Evolutionary conservation across 257 asterid species (phyloP), one percentile per base, ranked within the genome.

Genomic region (Verbena officinalis): DNA sequence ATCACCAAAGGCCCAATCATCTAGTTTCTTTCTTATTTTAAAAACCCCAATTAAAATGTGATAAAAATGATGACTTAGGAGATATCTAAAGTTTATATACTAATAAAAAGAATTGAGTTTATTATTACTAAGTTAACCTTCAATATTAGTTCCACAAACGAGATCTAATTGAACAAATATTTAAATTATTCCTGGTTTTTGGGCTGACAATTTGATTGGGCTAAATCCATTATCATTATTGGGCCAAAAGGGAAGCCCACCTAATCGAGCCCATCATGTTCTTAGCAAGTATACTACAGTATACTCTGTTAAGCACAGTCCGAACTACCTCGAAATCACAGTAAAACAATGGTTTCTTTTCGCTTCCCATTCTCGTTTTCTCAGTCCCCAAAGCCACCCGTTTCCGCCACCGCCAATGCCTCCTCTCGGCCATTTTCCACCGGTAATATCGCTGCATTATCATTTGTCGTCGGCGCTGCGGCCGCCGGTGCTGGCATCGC

Each of bases 301-400:
- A 64, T 9, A 15, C 21, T 6, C 45, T 36, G 13, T 8, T 13
- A 48, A 71, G n/a, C 67, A 51, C 73, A 52, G 74, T 72, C 36
- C 0, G 43, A 24, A 36, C 55, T 21, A 20, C 60, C 61, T 62
- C 45, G 33, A 13, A 69, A 46, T 65, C 73, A 50, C 55, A 39
- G 16, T 1, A 27, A 19, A 74, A 65, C 57, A 63, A 85, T 87
- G 96, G 87, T 76, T 61, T 84, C 95, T 61, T 72, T 87, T 38
- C 83, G 91, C 72, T 93, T 93, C 75, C 96, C 96, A 12, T 86
- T 93, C 97, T 86, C 80, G 89, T 81, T 82, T 90, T 65, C 94
- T 84, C 96, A 70, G 90, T 87, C 98, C 57, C 83, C 88, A 7
- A 70, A 43, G 17, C 87, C 83, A 21, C 78, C 83, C 19, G 10